Percentiles rank a stretch among this genome's conserved stretches.
Conservation (phyloP, 805 yeast genomes). For the Pichia thaimueangensis region DNA sequence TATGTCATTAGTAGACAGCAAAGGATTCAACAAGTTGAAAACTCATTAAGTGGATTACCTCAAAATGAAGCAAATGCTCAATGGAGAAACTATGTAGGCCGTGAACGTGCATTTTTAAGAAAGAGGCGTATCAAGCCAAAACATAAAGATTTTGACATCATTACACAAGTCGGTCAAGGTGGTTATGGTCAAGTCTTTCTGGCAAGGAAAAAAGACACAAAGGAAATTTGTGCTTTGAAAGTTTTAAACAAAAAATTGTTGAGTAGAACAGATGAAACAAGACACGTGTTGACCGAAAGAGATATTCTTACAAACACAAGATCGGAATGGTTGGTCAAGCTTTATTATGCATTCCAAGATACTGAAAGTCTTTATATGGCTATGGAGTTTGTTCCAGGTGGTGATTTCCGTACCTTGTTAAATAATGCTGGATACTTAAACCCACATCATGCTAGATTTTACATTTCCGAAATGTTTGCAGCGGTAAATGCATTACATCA, state of each 20-base stretch:
- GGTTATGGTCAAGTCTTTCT: constrained; percentile 98
- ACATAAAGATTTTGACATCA: constrained; percentile 91
- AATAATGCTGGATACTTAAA: constrained; percentile 89
- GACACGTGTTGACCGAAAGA: constrained; percentile 92
- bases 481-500: constrained; percentile 91
- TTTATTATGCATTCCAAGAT: constrained; percentile 94
- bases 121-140: constrained; percentile 87
- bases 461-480: constrained; percentile 92
- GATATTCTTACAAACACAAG: constrained; percentile 95
- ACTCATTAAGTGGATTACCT: constrained; percentile 35
- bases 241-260: constrained; percentile 81
- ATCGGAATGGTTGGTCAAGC: constrained; percentile 91
- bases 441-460: constrained; percentile 94
- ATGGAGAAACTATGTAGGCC: constrained; percentile 75
- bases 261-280: constrained; percentile 86
- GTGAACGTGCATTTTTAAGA: constrained; percentile 79
- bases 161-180: constrained; percentile 99
- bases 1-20: constrained; percentile 83
- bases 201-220: constrained; percentile 89
- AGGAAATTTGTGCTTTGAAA: constrained; percentile 92
- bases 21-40: constrained; percentile 65
- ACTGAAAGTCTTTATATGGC: constrained; percentile 84
- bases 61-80: constrained; percentile 42
- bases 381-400: constrained; percentile 99
- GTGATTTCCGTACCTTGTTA: constrained; percentile 90